A percentile compares a stretch with the other conserved stretches of the same genome.
phyloP scores from a whole-genome alignment of 2,329 filamentous ascomycete genomes.

The Stagonosporopsis tanaceti region DNA sequence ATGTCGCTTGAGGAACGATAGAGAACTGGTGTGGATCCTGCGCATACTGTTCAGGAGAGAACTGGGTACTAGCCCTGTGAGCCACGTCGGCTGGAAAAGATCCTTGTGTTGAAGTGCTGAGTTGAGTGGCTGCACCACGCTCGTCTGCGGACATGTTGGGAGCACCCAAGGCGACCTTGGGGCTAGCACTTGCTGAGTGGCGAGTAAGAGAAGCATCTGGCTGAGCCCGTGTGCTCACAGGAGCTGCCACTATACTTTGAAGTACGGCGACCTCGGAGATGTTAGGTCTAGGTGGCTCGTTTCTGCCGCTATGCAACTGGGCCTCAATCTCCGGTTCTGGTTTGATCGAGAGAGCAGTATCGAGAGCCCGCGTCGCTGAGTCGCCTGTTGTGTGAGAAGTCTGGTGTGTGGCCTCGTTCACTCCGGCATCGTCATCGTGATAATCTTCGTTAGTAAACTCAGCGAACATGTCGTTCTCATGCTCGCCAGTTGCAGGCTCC shows the following conservation, averaged over 20 bases:
- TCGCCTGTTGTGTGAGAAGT: background rate
- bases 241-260: background rate
- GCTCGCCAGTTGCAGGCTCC: background rate
- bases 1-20: background rate
- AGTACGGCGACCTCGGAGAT: background rate
- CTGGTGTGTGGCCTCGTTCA: background rate
- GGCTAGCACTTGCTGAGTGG: background rate
- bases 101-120: background rate
- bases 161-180: background rate
- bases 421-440: background rate
- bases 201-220: background rate
- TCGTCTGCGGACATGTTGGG: background rate
- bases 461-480: background rate
- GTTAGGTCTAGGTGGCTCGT: background rate
- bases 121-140: background rate
- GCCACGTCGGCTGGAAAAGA: background rate
- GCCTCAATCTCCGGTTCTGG: background rate
- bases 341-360: background rate
- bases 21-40: background rate
- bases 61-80: background rate
- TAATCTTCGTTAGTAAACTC: conserved; percentile 5
- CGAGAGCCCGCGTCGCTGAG: background rate
- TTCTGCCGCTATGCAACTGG: background rate
- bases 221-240: background rate
- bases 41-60: background rate